Conservation (phyloP, 176 grass and related monocot genomes). For the Oryza officinalis region DNA sequence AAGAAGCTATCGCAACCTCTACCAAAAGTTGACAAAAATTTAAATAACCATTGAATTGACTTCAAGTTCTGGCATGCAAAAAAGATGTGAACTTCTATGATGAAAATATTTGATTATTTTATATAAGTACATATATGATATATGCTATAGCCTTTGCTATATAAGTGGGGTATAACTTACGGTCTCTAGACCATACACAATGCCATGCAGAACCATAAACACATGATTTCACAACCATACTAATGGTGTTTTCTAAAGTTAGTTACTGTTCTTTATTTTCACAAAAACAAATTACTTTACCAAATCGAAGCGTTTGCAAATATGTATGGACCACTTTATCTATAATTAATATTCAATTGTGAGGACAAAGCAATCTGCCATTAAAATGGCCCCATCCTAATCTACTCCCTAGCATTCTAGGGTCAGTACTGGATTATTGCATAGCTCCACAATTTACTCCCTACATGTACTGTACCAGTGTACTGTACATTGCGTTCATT, state of each 20-base stretch:
- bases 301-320: neutral
- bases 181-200: too few relatives aligned
- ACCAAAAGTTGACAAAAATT: too few relatives aligned
- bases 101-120: neutral
- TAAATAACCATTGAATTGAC: too few relatives aligned
- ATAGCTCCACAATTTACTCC: neutral
- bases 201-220: too few relatives aligned
- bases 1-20: too few relatives aligned
- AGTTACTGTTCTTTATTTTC: neutral
- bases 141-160: too few relatives aligned
- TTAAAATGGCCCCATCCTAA: neutral
- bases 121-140: neutral
- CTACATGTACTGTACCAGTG: neutral
- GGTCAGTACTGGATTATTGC: neutral
- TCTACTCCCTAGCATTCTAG: neutral
- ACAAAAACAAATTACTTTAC: neutral
- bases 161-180: too few relatives aligned
- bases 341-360: neutral
- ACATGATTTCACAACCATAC: neutral
- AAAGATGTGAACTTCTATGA: neutral
- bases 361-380: neutral
- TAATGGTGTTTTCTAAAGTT: neutral
- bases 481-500: neutral
- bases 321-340: neutral
- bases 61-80: too few relatives aligned